Evolutionary conservation across 1,284 basidiomycete genomes (phyloP), one percentile per base, ranked within the genome.

Genomic region (Anthracocystis setariae): DNA sequence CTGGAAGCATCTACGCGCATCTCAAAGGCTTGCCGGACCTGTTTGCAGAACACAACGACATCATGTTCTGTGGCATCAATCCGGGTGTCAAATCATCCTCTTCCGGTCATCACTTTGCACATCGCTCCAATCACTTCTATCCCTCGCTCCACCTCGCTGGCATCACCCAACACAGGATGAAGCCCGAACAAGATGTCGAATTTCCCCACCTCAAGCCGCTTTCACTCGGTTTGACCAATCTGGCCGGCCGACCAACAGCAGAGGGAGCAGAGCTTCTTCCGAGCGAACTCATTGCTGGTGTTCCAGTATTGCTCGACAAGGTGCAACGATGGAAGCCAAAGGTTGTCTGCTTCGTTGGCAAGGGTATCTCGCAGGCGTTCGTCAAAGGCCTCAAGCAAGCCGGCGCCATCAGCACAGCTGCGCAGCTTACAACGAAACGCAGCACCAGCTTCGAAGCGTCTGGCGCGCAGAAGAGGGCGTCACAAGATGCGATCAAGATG

Each of bases 41-140:
- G 5, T 65, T 73, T 35, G 58, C 50, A 1, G 25, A 49, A 20
- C 29, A 47, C 47, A 64, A 65, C 61, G 66, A 73, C 42, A 61
- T 73, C 43, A 61, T 72, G 61, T 51, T 75, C 25, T 75, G 73
- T 51, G 73, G 73, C 13, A 72, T 75, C 69, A 75, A 75, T 46
- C 73, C 73, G 33, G 73, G 73, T 15, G 63, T 75, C 45, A 63
- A 51, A n/a, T 68, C 64, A 0, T 58, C 69, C 5, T 35, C 47
- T 4, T 55, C 54, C 12, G 69, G 69, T 10, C 64, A 68, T 29
- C 73, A 75, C 20, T 75, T 75, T 50, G 61, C 69, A 0, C 65
- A 69, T 23, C 73, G 61, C 21, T 68, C 73, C 32, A 75, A 75
- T 17, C 73, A 75, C 43, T 75, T 75, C 35, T 75, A 75, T 35